Evolutionary conservation across 2,329 filamentous ascomycete genomes (phyloP).

Genomic region (Lachnellula hyalina): DNA sequence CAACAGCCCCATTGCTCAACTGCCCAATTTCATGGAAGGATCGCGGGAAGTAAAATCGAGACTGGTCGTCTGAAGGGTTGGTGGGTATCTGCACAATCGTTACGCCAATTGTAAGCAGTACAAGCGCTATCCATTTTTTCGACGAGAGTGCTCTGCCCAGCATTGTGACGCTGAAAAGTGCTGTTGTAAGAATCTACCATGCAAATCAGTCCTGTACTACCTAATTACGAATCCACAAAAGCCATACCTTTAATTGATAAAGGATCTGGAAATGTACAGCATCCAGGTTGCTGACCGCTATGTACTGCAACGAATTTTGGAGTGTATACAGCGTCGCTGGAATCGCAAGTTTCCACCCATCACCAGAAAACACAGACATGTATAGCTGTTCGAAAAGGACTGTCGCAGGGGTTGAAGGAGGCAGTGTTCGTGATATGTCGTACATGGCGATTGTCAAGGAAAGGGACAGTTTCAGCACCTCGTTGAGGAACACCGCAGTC

Average conservation of each 20-base stretch:
- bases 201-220: slow-evolving; percentile 9
- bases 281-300: slow-evolving; percentile 85
- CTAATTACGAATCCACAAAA: neutral
- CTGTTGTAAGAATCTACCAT: slow-evolving; percentile 71
- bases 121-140: slow-evolving; percentile 73
- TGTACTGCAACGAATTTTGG: slow-evolving; percentile 90
- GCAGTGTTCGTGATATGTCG: slow-evolving; percentile 73
- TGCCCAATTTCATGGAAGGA: slow-evolving; percentile 73
- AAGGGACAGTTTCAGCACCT: slow-evolving; percentile 83
- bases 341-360: slow-evolving; percentile 92
- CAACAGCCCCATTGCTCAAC: slow-evolving; percentile 46
- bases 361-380: slow-evolving; percentile 75
- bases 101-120: slow-evolving; percentile 76
- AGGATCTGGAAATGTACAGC: slow-evolving; percentile 90
- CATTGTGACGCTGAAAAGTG: slow-evolving; percentile 77
- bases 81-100: slow-evolving; percentile 78
- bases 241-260: slow-evolving; percentile 77
- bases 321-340: slow-evolving; percentile 85
- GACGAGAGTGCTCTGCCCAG: slow-evolving; percentile 64
- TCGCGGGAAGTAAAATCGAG: slow-evolving; percentile 62
- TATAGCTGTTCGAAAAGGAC: slow-evolving; percentile 76
- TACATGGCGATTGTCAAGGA: slow-evolving; percentile 83
- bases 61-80: slow-evolving; percentile 52
- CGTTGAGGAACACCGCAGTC: slow-evolving; percentile 89
- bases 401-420: slow-evolving; percentile 73